These are phyloP conservation scores for Ophiostoma angusticollis DNA, from an alignment of 2,329 filamentous ascomycete genomes.

Conservation along the genomic window DNA sequence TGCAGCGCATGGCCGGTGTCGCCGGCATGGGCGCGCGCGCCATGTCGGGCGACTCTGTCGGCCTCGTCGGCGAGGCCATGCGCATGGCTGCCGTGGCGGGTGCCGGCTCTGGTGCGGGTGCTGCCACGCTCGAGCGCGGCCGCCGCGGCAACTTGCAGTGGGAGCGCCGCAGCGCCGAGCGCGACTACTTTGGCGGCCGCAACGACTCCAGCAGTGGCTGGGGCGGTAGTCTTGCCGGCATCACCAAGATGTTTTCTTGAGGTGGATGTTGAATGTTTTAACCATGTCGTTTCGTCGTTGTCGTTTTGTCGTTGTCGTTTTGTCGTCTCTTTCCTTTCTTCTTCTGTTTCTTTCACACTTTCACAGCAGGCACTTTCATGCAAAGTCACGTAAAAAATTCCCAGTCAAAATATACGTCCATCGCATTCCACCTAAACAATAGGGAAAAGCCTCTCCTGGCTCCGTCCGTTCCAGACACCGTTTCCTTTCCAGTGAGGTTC, in stretches of 20 bases:
- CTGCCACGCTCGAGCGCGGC: conserved; percentile 22
- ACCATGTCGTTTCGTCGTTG: background rate
- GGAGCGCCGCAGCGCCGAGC: conserved; percentile 26
- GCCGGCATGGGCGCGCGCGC: conserved; percentile 39
- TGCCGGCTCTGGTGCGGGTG: conserved; percentile 10
- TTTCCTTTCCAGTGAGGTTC: conserved; percentile 6
- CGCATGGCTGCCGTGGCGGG: conserved; percentile 33
- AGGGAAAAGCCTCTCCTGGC: background rate
- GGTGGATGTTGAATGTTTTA: background rate
- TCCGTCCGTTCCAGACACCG: conserved; percentile 3
- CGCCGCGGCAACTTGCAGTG: conserved; percentile 24
- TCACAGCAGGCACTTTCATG: too few relatives aligned
- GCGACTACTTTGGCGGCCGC: conserved; percentile 24
- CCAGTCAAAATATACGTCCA: too few relatives aligned
- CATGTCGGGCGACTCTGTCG: conserved; percentile 32
- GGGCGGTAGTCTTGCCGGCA: conserved; percentile 8
- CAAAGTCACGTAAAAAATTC: too few relatives aligned
- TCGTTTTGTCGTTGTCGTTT: background rate
- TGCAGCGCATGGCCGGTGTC: conserved; percentile 49
- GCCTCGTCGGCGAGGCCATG: conserved; percentile 42
- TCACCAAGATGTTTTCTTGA: conserved; percentile 9
- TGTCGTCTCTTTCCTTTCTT: background rate
- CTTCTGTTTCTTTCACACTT: background rate
- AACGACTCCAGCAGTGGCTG: conserved; percentile 19
- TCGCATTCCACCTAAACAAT: conserved; percentile 1